A percentile compares a stretch with the other conserved stretches of the same genome.
Evolutionary conservation across 2,329 filamentous ascomycete species (phyloP).

Genomic region (Fusarium sp.): DNA sequence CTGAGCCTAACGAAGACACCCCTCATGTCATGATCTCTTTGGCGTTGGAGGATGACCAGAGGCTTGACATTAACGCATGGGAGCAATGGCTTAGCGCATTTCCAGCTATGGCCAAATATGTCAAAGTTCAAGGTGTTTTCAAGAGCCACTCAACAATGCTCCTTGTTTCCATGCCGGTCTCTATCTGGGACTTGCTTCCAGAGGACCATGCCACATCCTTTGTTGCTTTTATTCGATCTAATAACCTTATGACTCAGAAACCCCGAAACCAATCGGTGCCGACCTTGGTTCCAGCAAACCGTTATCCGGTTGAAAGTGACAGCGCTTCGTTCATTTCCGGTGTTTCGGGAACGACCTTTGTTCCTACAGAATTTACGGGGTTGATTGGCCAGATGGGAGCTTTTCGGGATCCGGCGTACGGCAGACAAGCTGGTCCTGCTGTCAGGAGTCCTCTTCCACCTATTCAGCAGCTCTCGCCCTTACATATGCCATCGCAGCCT

Average conservation of each 20-base stretch:
- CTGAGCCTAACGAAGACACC: conserved; percentile 65
- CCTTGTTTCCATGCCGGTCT: conserved; percentile 68
- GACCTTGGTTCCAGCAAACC: conserved; percentile 42
- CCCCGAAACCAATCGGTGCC: conserved; percentile 38
- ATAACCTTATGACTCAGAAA: conserved; percentile 61
- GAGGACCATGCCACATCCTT: conserved; percentile 69
- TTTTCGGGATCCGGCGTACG: conserved; percentile 38
- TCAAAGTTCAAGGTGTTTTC: conserved; percentile 71
- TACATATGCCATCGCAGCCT: conserved; percentile 28
- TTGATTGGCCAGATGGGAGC: conserved; percentile 37
- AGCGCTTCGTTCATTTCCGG: conserved; percentile 49
- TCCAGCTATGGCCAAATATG: conserved; percentile 69
- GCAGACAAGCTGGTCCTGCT: conserved; percentile 24
- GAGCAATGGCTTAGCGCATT: conserved; percentile 68
- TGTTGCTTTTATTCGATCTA: conserved; percentile 69
- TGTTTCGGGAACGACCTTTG: conserved; percentile 52
- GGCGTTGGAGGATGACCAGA: conserved; percentile 68
- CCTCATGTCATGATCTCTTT: conserved; percentile 73
- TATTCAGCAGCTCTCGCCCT: conserved; percentile 42
- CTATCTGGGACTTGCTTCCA: conserved; percentile 70
- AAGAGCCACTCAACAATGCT: conserved; percentile 71
- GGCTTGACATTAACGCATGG: conserved; percentile 69
- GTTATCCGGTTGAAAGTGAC: conserved; percentile 43
- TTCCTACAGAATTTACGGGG: conserved; percentile 47
- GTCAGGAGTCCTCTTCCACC: conserved; percentile 21